A percentile compares a stretch with the other conserved stretches of the same genome.
Evolutionary conservation across 1,139 yeast genomes (phyloP).

Genomic region (Pichia sp.): DNA sequence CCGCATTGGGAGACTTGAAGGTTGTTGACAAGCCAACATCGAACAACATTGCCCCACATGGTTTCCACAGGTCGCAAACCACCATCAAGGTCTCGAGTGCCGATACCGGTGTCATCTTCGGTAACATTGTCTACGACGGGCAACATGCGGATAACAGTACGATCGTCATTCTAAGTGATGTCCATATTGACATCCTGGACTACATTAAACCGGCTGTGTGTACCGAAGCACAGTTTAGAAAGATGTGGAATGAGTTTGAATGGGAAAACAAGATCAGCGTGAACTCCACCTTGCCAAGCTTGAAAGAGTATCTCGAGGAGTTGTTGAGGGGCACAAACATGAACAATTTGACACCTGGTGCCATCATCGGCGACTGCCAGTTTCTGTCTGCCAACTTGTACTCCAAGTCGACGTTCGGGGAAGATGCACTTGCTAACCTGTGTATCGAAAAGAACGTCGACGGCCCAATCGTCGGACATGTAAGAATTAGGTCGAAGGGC

Average conservation of each 20-base stretch:
- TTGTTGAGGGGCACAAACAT: constrained; percentile 83
- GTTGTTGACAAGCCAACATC: constrained; percentile 90
- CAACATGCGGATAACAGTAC: constrained; percentile 88
- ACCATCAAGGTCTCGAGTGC: constrained; percentile 95
- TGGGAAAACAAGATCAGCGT: constrained; percentile 99
- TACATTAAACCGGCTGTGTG: constrained; percentile 93
- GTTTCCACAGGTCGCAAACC: constrained; percentile 84
- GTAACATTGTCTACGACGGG: constrained; percentile 95
- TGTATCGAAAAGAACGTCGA: constrained; percentile 79
- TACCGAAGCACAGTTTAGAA: constrained; percentile 84
- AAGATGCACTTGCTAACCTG: constrained; percentile 93
- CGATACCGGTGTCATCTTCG: constrained; percentile 95
- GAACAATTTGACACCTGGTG: constrained; percentile 91
- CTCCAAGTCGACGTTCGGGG: constrained; percentile 92
- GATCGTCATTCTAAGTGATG: constrained; percentile 88
- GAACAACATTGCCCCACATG: constrained; percentile 94
- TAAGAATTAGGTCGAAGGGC: constrained; percentile 94
- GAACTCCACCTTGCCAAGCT: constrained; percentile 61
- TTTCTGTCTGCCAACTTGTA: constrained; percentile 92
- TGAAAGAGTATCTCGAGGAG: constrained; percentile 75
- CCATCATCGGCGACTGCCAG: constrained; percentile 80
- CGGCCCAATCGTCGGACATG: constrained; percentile 88
- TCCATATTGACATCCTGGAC: constrained; percentile 95
- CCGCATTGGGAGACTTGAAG: constrained; percentile 92
- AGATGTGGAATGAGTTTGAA: constrained; percentile 99